phyloP scores from a whole-genome alignment of 208 protist genomes.

The Tritrichomonas foetus region DNA sequence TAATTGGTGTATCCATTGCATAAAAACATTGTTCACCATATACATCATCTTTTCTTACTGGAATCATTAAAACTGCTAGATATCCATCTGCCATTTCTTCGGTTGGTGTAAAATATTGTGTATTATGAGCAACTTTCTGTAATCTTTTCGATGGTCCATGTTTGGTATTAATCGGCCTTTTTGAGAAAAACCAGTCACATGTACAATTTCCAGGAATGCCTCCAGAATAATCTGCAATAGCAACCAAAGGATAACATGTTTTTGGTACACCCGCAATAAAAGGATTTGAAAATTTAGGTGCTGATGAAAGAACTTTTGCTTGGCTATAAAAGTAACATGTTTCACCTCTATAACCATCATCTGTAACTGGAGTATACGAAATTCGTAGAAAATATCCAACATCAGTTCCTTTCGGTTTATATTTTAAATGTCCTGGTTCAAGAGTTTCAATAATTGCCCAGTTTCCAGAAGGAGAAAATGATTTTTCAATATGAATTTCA shows the following conservation, averaged over 20 bases:
- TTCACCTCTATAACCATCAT: neutral
- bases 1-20: neutral
- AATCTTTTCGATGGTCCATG: neutral
- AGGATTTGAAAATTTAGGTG: neutral
- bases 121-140: neutral
- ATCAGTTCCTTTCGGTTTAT: neutral
- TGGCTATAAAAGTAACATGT: slow-evolving; percentile 1
- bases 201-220: neutral
- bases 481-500: neutral
- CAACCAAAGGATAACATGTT: neutral
- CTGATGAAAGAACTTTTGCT: neutral
- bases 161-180: neutral
- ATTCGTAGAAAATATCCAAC: neutral
- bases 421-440: neutral
- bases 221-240: neutral
- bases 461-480: neutral
- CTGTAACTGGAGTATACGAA: neutral
- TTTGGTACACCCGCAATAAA: neutral
- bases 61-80: neutral
- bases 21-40: neutral
- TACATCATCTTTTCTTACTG: neutral
- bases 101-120: neutral
- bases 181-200: neutral
- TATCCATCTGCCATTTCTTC: neutral
- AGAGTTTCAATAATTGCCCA: neutral